Conservation (phyloP, 371 early-diverging fungal species). For the Dichotomocladium elegans region DNA sequence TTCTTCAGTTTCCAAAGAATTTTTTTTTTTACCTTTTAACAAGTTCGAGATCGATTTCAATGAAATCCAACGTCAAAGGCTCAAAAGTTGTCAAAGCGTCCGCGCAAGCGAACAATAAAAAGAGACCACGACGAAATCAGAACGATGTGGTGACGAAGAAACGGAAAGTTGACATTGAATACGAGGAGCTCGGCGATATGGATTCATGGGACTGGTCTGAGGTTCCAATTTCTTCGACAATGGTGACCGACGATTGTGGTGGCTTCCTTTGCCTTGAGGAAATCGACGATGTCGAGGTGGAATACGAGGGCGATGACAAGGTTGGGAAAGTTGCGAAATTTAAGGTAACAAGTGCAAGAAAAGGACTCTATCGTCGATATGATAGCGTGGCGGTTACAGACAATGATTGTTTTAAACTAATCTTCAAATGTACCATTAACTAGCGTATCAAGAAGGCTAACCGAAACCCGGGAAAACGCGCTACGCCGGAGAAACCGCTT, state of each 20-base stretch:
- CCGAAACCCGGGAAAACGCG: constrained; percentile 31
- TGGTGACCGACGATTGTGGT: constrained; percentile 61
- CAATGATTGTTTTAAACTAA: not conserved
- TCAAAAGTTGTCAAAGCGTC: no score
- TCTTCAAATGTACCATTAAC: no score
- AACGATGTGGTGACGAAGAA: no score
- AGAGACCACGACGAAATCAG: no score
- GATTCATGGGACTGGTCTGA: constrained; percentile 66
- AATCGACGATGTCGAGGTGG: constrained; percentile 78
- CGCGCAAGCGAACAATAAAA: no score
- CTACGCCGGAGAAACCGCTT: constrained; percentile 47
- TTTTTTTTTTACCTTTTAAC: no score
- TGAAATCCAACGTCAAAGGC: no score
- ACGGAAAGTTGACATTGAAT: constrained; percentile 17
- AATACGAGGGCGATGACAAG: constrained; percentile 58
- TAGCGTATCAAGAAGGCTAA: constrained; percentile 47
- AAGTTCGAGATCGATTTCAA: no score
- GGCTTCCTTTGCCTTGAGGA: constrained; percentile 88
- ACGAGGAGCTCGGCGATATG: constrained; percentile 32
- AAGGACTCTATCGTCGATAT: not conserved
- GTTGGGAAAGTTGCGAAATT: constrained; percentile 67
- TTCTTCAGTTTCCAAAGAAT: no score
- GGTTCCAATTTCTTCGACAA: constrained; percentile 37
- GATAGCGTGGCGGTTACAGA: not conserved
- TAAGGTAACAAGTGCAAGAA: constrained; percentile 59